A percentile compares a stretch with the other conserved stretches of the same genome.
Evolutionary conservation across 257 asterid species (phyloP).

Genomic region (Solanum dulcamara): DNA sequence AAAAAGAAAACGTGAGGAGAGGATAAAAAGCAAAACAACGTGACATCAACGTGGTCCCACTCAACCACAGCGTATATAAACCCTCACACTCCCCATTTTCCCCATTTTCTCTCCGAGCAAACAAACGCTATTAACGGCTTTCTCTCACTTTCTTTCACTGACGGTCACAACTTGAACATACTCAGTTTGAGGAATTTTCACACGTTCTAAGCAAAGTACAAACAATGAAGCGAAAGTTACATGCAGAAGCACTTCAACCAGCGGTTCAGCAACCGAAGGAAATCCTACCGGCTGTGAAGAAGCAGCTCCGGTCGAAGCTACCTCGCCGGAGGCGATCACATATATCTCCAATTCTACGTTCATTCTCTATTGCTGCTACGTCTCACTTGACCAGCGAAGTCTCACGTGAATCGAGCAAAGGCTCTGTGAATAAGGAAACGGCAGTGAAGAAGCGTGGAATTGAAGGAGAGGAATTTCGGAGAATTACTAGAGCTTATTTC

Average conservation of each 20-base stretch:
- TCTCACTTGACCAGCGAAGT: constrained; percentile 24
- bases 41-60: constrained; percentile 8
- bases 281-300: constrained; percentile 5
- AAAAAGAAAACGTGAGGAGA: not conserved
- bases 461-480: constrained; percentile 12
- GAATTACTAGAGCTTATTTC: constrained; percentile 28
- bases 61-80: constrained; percentile 35
- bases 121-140: not conserved
- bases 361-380: not conserved
- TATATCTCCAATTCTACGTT: constrained; percentile 36
- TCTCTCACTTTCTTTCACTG: not conserved
- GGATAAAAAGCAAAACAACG: not conserved
- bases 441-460: not conserved
- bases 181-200: not conserved
- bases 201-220: not conserved
- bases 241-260: not conserved
- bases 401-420: constrained; percentile 42
- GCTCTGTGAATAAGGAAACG: constrained; percentile 24
- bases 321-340: constrained; percentile 47
- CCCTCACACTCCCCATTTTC: constrained; percentile 1
- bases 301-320: constrained; percentile 64
- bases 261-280: not conserved
- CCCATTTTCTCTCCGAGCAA: not conserved
- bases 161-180: not conserved
- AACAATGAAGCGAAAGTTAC: constrained; percentile 6